Conservation (phyloP, 2,329 filamentous ascomycete species). For the Samsoniella hepiali region DNA sequence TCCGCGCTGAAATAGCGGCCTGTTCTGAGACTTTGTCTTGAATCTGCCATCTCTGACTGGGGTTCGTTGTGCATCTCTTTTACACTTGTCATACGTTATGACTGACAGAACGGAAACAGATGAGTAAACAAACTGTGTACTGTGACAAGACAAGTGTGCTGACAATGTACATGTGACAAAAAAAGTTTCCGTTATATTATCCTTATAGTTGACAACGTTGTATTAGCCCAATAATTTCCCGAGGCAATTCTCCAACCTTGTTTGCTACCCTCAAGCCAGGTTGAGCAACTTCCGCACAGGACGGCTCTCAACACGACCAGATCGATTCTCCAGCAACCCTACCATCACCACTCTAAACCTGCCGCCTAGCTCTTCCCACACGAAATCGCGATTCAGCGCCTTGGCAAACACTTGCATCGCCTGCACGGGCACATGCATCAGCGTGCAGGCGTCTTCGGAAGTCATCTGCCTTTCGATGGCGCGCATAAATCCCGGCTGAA, state of each 20-base stretch:
- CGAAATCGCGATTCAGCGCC: slow-evolving; percentile 22
- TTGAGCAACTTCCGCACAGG: slow-evolving; percentile 18
- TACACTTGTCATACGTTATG: no score
- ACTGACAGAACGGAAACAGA: no score
- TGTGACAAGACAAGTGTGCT: no score
- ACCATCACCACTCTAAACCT: slow-evolving; percentile 21
- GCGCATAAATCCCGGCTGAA: slow-evolving; percentile 17
- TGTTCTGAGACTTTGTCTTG: no score
- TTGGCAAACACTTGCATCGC: slow-evolving; percentile 21
- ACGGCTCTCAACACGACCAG: slow-evolving; percentile 17
- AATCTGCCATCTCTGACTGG: no score
- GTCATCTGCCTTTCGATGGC: slow-evolving; percentile 17
- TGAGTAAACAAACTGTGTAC: no score
- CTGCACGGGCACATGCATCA: slow-evolving; percentile 20
- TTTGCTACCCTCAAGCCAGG: background rate
- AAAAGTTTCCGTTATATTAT: no score
- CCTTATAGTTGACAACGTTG: no score
- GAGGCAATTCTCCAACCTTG: background rate
- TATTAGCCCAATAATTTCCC: slow-evolving; percentile 37
- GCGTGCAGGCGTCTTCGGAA: slow-evolving; percentile 18
- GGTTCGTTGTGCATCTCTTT: no score
- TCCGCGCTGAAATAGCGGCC: background rate
- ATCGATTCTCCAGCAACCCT: slow-evolving; percentile 18
- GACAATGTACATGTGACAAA: no score
- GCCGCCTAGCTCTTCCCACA: slow-evolving; percentile 20